Conservation (phyloP, 805 yeast species). For the Candida tibetensis region DNA sequence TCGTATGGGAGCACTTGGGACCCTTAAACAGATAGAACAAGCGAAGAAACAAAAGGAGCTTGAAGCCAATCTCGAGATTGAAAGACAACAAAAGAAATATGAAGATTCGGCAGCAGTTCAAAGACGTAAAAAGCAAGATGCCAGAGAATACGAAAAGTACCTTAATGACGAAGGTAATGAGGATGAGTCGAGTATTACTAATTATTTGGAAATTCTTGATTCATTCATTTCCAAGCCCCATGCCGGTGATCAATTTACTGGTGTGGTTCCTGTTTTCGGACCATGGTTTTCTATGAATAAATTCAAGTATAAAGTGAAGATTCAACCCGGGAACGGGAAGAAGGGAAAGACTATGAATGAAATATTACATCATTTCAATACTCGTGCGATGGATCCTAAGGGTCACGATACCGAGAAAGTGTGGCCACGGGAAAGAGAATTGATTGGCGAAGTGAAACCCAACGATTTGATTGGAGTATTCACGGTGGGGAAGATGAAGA, state of each 20-base stretch:
- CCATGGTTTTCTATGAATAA: slow-evolving; percentile 84
- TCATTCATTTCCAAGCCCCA: slow-evolving; percentile 44
- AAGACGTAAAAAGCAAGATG: slow-evolving; percentile 44
- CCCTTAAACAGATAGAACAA: slow-evolving; percentile 57
- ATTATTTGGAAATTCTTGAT: slow-evolving; percentile 45
- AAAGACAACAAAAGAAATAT: slow-evolving; percentile 25
- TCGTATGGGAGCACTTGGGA: slow-evolving; percentile 81
- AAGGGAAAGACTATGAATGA: slow-evolving; percentile 86
- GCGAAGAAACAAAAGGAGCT: slow-evolving; percentile 18
- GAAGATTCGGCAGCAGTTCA: slow-evolving; percentile 37
- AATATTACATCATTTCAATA: slow-evolving; percentile 54
- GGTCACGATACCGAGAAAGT: slow-evolving; percentile 53
- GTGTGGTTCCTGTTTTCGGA: slow-evolving; percentile 82
- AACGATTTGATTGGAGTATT: slow-evolving; percentile 65
- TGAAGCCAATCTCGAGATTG: slow-evolving; percentile 18
- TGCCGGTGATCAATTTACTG: slow-evolving; percentile 50
- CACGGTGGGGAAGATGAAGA: slow-evolving; percentile 70
- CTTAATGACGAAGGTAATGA: slow-evolving; percentile 29
- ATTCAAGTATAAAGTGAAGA: slow-evolving; percentile 75
- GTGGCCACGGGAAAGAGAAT: slow-evolving; percentile 68
- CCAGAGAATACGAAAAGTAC: slow-evolving; percentile 45
- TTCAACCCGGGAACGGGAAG: slow-evolving; percentile 76
- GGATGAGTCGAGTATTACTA: slow-evolving; percentile 27
- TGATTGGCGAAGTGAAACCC: slow-evolving; percentile 55
- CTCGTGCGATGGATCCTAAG: slow-evolving; percentile 40